These are phyloP conservation scores for Aureobasidium sp. DNA, from an alignment of 2,329 filamentous ascomycete genomes.

Conservation along the genomic window DNA sequence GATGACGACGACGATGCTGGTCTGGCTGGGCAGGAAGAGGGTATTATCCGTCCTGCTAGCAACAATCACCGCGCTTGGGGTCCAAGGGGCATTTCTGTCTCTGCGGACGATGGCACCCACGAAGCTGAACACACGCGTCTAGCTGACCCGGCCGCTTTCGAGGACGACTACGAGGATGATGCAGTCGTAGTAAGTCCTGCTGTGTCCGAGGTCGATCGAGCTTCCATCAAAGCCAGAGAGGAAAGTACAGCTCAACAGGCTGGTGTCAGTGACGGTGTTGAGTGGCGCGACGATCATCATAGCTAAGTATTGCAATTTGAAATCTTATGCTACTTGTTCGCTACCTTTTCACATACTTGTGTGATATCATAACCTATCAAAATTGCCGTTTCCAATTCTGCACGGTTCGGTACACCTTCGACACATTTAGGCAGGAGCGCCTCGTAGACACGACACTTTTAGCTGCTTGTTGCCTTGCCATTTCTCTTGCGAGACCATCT, in stretches of 20 bases:
- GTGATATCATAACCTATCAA: not conserved
- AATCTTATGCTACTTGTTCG: not conserved
- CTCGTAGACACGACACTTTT: too few relatives aligned
- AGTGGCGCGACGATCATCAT: constrained; percentile 11
- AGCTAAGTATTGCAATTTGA: not conserved
- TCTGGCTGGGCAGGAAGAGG: constrained; percentile 31
- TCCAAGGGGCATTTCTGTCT: constrained; percentile 49
- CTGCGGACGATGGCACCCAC: constrained; percentile 47
- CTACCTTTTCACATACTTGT: not conserved
- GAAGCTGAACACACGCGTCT: constrained; percentile 20
- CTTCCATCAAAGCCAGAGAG: constrained; percentile 2
- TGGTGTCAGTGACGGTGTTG: constrained; percentile 10
- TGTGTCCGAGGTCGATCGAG: constrained; percentile 1
- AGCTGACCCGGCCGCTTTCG: constrained; percentile 12
- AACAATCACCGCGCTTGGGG: constrained; percentile 42
- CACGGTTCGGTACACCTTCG: too few relatives aligned
- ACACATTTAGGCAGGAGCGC: too few relatives aligned
- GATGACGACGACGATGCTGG: constrained; percentile 47
- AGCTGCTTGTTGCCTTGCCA: too few relatives aligned
- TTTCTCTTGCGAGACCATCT: too few relatives aligned
- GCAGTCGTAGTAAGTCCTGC: constrained; percentile 9
- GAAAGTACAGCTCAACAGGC: not conserved
- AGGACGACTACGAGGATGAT: constrained; percentile 13
- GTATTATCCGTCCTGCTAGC: constrained; percentile 21
- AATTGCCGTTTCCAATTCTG: too few relatives aligned